A percentile compares a stretch with the other conserved stretches of the same genome.
Conservation (phyloP, 768 basidiomycete species). For the Tricholoma bakamatsutake region DNA sequence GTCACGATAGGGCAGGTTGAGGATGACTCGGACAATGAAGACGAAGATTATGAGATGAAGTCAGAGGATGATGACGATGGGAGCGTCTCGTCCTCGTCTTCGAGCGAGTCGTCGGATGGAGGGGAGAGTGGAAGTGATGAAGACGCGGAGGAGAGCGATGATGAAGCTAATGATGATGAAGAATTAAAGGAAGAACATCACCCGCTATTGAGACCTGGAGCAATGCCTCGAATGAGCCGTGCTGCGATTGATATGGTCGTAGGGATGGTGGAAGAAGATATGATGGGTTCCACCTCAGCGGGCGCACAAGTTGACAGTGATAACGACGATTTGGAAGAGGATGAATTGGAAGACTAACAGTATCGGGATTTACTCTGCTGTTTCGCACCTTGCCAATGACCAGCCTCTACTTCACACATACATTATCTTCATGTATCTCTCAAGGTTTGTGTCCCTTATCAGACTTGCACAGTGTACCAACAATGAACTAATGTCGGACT, state of each 20-base stretch:
- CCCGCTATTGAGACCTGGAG: conserved; percentile 59
- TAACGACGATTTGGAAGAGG: conserved; percentile 38
- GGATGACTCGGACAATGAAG: conserved; percentile 43
- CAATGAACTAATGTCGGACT: background rate
- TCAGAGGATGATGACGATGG: conserved; percentile 27
- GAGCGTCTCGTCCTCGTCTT: conserved; percentile 26
- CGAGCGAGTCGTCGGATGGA: conserved; percentile 23
- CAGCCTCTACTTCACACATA: background rate
- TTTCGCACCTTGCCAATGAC: background rate
- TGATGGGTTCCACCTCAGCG: conserved; percentile 30
- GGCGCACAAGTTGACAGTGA: conserved; percentile 22
- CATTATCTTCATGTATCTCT: background rate
- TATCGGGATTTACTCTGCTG: background rate
- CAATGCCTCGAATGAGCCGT: conserved; percentile 64
- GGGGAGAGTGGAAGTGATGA: conserved; percentile 22
- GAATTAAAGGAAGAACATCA: conserved; percentile 52
- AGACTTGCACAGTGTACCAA: background rate
- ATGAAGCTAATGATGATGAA: conserved; percentile 27
- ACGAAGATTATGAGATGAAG: conserved; percentile 34
- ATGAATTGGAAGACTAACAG: conserved; percentile 39
- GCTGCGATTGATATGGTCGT: conserved; percentile 62
- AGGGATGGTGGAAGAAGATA: conserved; percentile 52
- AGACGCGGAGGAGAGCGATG: conserved; percentile 26
- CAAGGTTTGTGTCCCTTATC: background rate
- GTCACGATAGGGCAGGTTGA: conserved; percentile 15